Conservation (phyloP, 2,329 filamentous ascomycete species). For the Pyricularia sp. region DNA sequence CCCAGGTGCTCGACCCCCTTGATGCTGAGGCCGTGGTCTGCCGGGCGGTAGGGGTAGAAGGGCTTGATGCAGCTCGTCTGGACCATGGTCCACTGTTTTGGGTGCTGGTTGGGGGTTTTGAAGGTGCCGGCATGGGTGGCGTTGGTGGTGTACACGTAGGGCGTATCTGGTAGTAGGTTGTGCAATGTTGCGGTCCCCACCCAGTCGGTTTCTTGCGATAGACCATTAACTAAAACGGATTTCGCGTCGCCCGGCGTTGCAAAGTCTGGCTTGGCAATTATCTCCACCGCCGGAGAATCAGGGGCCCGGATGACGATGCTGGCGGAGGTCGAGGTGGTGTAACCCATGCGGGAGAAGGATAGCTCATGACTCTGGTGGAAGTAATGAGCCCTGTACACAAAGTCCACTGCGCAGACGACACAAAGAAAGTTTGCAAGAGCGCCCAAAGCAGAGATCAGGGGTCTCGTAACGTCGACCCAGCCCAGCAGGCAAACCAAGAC, state of each 20-base stretch:
- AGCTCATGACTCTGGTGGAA: slow-evolving; percentile 65
- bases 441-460: slow-evolving; percentile 53
- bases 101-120: slow-evolving; percentile 49
- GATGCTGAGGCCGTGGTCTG: slow-evolving; percentile 75
- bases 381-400: slow-evolving; percentile 61
- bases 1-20: slow-evolving; percentile 72
- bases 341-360: slow-evolving; percentile 79
- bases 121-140: slow-evolving; percentile 42
- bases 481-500: not conserved
- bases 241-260: too few species aligned
- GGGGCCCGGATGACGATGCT: slow-evolving; percentile 81
- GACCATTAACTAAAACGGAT: not conserved
- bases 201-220: not conserved
- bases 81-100: slow-evolving; percentile 68
- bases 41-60: slow-evolving; percentile 77
- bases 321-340: slow-evolving; percentile 71
- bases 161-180: not conserved
- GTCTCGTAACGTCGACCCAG: not conserved
- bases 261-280: not conserved
- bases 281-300: slow-evolving; percentile 12
- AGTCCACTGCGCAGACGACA: slow-evolving; percentile 63
- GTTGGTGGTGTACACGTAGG: slow-evolving; percentile 58
- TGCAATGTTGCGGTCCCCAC: not conserved
- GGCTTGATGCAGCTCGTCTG: slow-evolving; percentile 89
- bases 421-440: slow-evolving; percentile 58